Conservation (phyloP, 805 yeast genomes). For the Lipomyces spencermartinsiae region DNA sequence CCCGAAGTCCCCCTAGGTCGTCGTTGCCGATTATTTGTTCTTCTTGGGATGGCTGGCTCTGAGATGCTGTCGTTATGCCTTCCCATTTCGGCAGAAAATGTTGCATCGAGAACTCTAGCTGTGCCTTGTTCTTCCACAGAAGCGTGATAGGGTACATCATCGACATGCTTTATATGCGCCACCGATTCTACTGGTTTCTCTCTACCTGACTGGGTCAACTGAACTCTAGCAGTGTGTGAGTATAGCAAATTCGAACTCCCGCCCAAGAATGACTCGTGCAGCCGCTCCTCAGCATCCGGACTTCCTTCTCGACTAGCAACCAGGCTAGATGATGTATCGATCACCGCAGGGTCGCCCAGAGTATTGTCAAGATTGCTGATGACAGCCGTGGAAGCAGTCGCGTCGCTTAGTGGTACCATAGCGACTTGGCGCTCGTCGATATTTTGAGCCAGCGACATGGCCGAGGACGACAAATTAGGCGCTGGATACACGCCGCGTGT, state of each 20-base stretch:
- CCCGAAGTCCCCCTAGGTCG: not conserved
- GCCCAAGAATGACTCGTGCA: not conserved
- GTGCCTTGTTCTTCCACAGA: too few species aligned
- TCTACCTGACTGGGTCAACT: not conserved
- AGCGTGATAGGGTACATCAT: not conserved
- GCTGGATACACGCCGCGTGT: conserved; percentile 15
- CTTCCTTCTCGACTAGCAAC: not conserved
- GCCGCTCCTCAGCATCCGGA: not conserved
- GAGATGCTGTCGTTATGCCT: not conserved
- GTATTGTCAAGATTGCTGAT: conserved; percentile 13
- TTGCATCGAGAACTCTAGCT: not conserved
- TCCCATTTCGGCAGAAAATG: not conserved
- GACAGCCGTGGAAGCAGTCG: conserved; percentile 6
- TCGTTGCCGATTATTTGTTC: not conserved
- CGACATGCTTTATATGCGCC: too few species aligned
- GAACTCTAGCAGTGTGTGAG: conserved; percentile 1
- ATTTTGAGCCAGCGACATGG: not conserved
- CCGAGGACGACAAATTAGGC: conserved; percentile 8
- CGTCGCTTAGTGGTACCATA: not conserved
- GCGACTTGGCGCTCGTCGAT: not conserved
- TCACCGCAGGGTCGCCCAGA: not conserved
- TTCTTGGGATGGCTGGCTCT: not conserved
- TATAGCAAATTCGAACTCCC: not conserved
- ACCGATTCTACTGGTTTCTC: not conserved
- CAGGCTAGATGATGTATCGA: not conserved